Percentiles rank a stretch among this genome's conserved stretches.
These are phyloP conservation scores for Mycosarcoma maydis DNA, from an alignment of 1,284 basidiomycete genomes.

Conservation along the genomic window DNA sequence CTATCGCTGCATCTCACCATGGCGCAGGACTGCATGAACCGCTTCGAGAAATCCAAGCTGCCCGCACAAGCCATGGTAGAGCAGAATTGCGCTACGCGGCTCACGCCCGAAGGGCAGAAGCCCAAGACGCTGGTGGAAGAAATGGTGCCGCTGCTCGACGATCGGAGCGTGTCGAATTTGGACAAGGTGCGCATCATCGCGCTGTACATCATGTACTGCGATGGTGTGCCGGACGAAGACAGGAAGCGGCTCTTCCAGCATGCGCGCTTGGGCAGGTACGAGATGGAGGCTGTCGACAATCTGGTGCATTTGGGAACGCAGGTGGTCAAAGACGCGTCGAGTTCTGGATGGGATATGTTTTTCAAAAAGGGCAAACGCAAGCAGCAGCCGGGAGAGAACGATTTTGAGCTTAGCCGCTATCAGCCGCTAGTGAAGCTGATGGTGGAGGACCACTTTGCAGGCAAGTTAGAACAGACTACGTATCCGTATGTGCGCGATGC, in stretches of 20 bases:
- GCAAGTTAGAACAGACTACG: slow-evolving; percentile 78
- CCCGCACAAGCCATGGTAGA: slow-evolving; percentile 89
- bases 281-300: slow-evolving; percentile 94
- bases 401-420: slow-evolving; percentile 94
- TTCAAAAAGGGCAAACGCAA: slow-evolving; percentile 76
- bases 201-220: slow-evolving; percentile 91
- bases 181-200: slow-evolving; percentile 98
- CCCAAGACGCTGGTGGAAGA: slow-evolving; percentile 81
- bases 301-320: slow-evolving; percentile 83
- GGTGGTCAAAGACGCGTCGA: slow-evolving; percentile 74
- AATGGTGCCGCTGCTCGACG: slow-evolving; percentile 95
- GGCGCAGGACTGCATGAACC: slow-evolving; percentile 95
- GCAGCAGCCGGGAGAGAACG: slow-evolving; percentile 78
- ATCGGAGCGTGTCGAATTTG: slow-evolving; percentile 73
- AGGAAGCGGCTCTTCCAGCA: slow-evolving; percentile 93
- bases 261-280: slow-evolving; percentile 84
- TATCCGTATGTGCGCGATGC: slow-evolving; percentile 94
- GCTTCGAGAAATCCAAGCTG: slow-evolving; percentile 89
- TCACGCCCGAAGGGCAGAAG: slow-evolving; percentile 62
- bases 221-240: slow-evolving; percentile 98
- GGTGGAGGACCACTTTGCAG: slow-evolving; percentile 85
- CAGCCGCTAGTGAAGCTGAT: slow-evolving; percentile 86
- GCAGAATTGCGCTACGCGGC: slow-evolving; percentile 72
- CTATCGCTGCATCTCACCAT: slow-evolving; percentile 96
- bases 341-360: slow-evolving; percentile 48